phyloP scores from a whole-genome alignment of 371 early-diverging fungal genomes.

The Synchytrium microbalum region DNA sequence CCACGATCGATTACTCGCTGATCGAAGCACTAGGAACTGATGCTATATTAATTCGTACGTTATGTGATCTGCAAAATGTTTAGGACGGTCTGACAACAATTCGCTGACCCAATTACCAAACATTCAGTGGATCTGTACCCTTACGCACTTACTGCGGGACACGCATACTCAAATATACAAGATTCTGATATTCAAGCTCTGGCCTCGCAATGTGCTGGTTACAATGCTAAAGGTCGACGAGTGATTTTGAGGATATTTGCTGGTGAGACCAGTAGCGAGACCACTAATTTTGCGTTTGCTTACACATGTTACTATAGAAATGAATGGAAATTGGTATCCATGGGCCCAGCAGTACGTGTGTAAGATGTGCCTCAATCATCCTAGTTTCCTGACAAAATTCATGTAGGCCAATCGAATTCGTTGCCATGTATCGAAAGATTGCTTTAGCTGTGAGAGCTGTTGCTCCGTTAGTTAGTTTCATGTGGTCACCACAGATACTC shows the following conservation, averaged over 20 bases:
- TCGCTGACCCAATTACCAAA: too few species aligned
- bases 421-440: background rate
- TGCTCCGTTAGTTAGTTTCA: background rate
- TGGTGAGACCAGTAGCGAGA: too few species aligned
- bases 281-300: too few species aligned
- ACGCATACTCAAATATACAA: background rate
- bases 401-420: background rate
- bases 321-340: constrained; percentile 5
- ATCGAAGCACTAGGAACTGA: too few species aligned
- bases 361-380: too few species aligned
- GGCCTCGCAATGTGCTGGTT: background rate
- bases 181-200: background rate
- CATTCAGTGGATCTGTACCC: background rate
- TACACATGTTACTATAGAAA: too few species aligned
- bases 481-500: too few species aligned
- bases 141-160: background rate
- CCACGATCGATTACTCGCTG: too few species aligned
- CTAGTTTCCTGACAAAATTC: too few species aligned
- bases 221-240: background rate
- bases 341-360: background rate
- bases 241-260: background rate
- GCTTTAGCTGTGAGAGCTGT: background rate
- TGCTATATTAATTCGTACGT: too few species aligned
- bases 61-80: too few species aligned
- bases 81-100: background rate